These are phyloP conservation scores for Taphrina wiesneri DNA, from an alignment of 1,139 yeast species.

Conservation along the genomic window DNA sequence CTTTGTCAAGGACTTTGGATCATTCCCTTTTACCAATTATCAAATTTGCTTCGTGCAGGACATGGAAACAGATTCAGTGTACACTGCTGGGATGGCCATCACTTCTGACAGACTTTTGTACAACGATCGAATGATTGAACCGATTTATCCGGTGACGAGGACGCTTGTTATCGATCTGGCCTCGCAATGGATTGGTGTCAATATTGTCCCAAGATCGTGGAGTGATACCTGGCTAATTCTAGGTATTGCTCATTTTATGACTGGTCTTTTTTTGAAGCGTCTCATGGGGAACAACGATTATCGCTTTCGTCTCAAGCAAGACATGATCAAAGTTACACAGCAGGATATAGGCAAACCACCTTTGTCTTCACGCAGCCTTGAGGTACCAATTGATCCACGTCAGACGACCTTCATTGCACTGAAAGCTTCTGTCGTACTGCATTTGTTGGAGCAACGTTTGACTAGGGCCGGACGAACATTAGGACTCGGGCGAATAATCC, in stretches of 20 bases:
- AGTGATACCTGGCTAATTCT: conserved; percentile 90
- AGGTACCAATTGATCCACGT: conserved; percentile 66
- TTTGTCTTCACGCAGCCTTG: conserved; percentile 63
- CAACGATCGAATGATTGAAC: conserved; percentile 76
- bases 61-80: conserved; percentile 53
- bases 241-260: conserved; percentile 85
- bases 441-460: conserved; percentile 85
- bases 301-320: conserved; percentile 65
- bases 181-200: conserved; percentile 91
- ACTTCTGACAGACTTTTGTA: conserved; percentile 68
- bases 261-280: conserved; percentile 64
- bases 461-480: conserved; percentile 93
- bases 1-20: conserved; percentile 84
- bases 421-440: conserved; percentile 83
- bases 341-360: conserved; percentile 83
- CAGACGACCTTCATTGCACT: conserved; percentile 66
- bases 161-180: conserved; percentile 69
- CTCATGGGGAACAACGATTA: conserved; percentile 84
- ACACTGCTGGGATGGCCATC: conserved; percentile 75
- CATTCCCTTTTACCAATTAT: conserved; percentile 85
- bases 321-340: conserved; percentile 65
- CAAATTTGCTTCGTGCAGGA: conserved; percentile 74
- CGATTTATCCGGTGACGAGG: conserved; percentile 71
- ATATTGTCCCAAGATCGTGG: conserved; percentile 76
- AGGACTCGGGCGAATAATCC: conserved; percentile 87